Base-by-base conservation (phyloP, 352 stramenopile species). In the Phytophthora sojae region DNA sequence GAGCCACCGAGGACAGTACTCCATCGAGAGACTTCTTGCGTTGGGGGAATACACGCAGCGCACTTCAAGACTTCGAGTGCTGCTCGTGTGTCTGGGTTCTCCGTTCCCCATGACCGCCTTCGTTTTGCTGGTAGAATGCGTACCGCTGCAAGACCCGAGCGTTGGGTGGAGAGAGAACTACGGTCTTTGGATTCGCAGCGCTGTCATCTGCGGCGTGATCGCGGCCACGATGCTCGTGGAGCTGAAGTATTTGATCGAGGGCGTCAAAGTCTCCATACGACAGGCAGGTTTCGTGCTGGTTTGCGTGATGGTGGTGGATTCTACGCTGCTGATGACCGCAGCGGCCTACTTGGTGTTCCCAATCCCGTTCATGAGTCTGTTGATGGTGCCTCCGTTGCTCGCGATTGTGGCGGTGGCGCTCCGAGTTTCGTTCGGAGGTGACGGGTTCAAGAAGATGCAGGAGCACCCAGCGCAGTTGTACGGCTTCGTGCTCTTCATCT, bases 1-100 rank as follows among this genome's bases (percentile, higher is more conserved):
- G 39, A 47, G 39, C 15, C 39, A 47, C 39, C 11, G 14, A 47
- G 39, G 39, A 47, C 39, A 64, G 15, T 82, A 82, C 56, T 76
- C 71, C 37, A 73, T 82, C 30, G 72, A 82, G 55, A 54, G 72
- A 12, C 65, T 82, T 47, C 55, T 76, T 8, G 69, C 72, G 1
- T 19, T 82, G 30, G 51, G 63, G 12, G 54, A 75, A 25, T 82
- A 80, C 61, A 67, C 52, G 1, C 67, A 50, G 50, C 42, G 23
- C 0, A 61, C 67, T 54, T 74, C 67, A 12, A 25, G 39, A 0
- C 15, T 49, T 50, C 53, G 67, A 45, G 60, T 73, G 3, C 42
- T 60, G 29, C 44, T 67, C 19, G 56, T 75, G 6, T 71, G 62
- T 32, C 2, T 67, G 8, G 67, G 53, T n/a, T 65, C 67, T 57